These are phyloP conservation scores for Syzygium malaccense DNA, from an alignment of 441 rosid species.

Conservation along the genomic window DNA sequence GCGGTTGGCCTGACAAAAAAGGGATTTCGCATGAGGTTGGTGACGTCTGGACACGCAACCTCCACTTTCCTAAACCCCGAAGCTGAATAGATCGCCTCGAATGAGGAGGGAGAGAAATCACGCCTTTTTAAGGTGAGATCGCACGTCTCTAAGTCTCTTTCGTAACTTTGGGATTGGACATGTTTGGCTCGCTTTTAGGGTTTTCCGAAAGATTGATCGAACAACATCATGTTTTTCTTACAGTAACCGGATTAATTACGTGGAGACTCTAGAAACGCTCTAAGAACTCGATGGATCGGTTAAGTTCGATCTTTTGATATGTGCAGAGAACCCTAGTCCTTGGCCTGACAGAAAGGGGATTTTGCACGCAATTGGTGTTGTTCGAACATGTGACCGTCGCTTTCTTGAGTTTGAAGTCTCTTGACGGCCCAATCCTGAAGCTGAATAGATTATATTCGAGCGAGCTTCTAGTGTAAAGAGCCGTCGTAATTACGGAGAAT, in stretches of 20 bases:
- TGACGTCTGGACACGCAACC: too few species aligned
- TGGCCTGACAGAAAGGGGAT: accelerated
- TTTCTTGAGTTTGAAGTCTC: neutral
- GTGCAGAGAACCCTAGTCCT: accelerated
- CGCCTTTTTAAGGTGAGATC: neutral
- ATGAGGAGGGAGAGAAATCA: too few species aligned
- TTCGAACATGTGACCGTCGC: accelerated
- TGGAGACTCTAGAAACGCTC: accelerated
- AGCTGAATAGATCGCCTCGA: too few species aligned
- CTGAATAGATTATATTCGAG: neutral
- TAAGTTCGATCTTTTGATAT: neutral
- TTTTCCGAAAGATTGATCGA: neutral
- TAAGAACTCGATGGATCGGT: neutral
- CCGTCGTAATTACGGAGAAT: accelerated
- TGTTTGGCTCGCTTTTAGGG: neutral
- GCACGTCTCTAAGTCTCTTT: neutral
- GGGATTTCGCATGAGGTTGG: too few species aligned
- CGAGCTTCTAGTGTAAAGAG: neutral
- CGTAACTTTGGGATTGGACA: neutral
- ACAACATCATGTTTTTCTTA: neutral
- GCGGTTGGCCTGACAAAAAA: too few species aligned
- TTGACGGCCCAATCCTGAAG: neutral
- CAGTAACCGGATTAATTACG: neutral
- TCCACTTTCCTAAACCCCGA: too few species aligned
- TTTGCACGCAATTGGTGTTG: neutral